These are phyloP conservation scores for Eutrema heterophyllum DNA, from an alignment of 345 rosid genomes.

Conservation along the genomic window DNA sequence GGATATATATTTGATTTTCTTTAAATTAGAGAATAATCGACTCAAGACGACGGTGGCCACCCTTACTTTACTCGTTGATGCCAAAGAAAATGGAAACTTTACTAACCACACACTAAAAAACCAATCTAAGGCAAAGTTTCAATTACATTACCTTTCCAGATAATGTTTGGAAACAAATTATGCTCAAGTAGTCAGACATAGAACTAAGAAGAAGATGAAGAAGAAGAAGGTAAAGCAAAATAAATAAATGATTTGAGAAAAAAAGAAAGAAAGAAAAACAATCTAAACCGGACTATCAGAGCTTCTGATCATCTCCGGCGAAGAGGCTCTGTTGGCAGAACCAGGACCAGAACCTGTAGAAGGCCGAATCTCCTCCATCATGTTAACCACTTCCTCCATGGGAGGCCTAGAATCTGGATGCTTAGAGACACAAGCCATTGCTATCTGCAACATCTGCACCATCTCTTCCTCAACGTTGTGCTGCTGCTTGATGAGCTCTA, in stretches of 20 bases:
- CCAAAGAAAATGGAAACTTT: background rate
- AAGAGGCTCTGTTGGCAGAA: slow-evolving; percentile 50
- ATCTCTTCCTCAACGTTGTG: slow-evolving; percentile 73
- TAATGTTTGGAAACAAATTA: slow-evolving; percentile 7
- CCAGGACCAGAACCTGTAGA: slow-evolving; percentile 35
- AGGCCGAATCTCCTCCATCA: slow-evolving; percentile 74
- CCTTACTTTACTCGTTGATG: background rate
- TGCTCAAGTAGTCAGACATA: slow-evolving; percentile 8
- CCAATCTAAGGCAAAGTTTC: slow-evolving; percentile 10
- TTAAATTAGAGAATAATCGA: too few relatives aligned
- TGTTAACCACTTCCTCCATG: slow-evolving; percentile 66
- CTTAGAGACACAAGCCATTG: slow-evolving; percentile 73
- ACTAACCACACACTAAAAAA: background rate
- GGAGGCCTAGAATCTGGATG: slow-evolving; percentile 71
- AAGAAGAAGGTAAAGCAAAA: background rate
- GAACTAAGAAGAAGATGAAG: too few relatives aligned
- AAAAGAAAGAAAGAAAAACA: background rate
- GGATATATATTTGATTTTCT: too few relatives aligned
- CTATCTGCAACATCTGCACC: slow-evolving; percentile 92
- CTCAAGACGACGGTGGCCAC: background rate
- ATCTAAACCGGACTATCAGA: slow-evolving; percentile 34
- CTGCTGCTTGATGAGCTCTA: slow-evolving; percentile 60
- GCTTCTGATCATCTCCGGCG: slow-evolving; percentile 45
- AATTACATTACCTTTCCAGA: slow-evolving; percentile 19
- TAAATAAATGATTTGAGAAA: slow-evolving; percentile 17